A percentile compares a stretch with the other conserved stretches of the same genome.
phyloP scores from a whole-genome alignment of 2,329 filamentous ascomycete species.

The Dactylella cylindrospora region DNA sequence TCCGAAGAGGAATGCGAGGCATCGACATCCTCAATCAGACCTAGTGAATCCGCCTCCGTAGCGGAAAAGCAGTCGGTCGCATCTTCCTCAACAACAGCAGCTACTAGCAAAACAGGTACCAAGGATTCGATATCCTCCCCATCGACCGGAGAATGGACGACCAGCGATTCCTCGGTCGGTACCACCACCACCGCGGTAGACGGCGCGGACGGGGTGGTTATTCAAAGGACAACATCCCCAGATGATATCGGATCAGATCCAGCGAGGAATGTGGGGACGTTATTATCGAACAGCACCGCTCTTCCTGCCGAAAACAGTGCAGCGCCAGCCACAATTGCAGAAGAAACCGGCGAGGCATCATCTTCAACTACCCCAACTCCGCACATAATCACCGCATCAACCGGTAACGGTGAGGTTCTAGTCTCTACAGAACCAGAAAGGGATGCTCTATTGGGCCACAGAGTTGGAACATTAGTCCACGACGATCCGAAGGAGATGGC shows the following conservation, averaged over 20 bases:
- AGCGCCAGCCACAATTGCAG: not conserved
- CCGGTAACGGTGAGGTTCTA: slow-evolving; percentile 14
- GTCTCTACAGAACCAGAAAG: slow-evolving; percentile 30
- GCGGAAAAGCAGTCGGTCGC: not conserved
- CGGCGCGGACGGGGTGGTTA: slow-evolving; percentile 2
- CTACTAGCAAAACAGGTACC: slow-evolving; percentile 7
- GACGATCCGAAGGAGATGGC: slow-evolving; percentile 31
- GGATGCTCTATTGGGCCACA: slow-evolving; percentile 7
- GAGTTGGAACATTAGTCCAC: slow-evolving; percentile 27
- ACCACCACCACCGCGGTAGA: slow-evolving; percentile 1
- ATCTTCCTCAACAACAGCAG: slow-evolving; percentile 8
- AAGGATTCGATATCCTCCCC: slow-evolving; percentile 25
- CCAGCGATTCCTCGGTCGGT: slow-evolving; percentile 19
- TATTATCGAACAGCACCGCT: slow-evolving; percentile 29
- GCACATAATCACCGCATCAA: slow-evolving; percentile 27
- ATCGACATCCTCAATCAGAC: slow-evolving; percentile 24
- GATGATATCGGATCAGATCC: not conserved
- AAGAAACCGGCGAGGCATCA: too few species aligned
- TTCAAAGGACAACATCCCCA: slow-evolving; percentile 10
- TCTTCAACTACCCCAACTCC: not conserved
- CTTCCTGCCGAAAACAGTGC: slow-evolving; percentile 5
- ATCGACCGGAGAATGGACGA: slow-evolving; percentile 34
- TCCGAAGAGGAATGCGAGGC: slow-evolving; percentile 15
- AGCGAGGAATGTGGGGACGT: not conserved
- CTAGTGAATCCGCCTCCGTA: slow-evolving; percentile 26